Base-by-base conservation (phyloP, 2,329 filamentous ascomycete species). In the Metarhizium brunneum region DNA sequence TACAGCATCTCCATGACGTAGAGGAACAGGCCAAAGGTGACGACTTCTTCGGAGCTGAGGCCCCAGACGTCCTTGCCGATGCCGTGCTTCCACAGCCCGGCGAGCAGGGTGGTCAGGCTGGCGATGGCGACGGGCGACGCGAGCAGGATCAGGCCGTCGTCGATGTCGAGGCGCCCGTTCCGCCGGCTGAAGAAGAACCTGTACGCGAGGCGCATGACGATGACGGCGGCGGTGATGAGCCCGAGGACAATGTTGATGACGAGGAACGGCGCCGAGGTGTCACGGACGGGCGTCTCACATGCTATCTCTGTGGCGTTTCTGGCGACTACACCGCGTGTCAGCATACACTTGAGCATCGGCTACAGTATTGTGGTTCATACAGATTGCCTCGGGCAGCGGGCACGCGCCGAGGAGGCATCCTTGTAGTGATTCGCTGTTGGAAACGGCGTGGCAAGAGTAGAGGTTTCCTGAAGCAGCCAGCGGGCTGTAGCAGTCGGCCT, bases 1-100 rank as follows among this genome's bases (percentile, higher is more conserved):
- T 78, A 76, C 43, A 76, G 45, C 18, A 63, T 53, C 47, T 69
- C 67, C 58, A 66, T 66, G 56, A 66, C 61, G 59, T 71, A 77
- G 25, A 73, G 66, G 57, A 63, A 68, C n/a, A 67, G 63, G 2
- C 70, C 58, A 50, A 78, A 73, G 1, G 63, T 61, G 47, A 42
- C 35, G 5, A 52, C 5, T 48, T 47, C 40, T 2, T 47, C 47
- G 0, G 40, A 18, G 1, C 2, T 2, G 2, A 54, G 18, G 20
- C 8, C 38, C 53, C 53, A 54, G 6, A 54, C 38, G 16, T 45
- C 45, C 47, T n/a, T 50, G 18, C 53, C 53, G 7, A 50, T 13
- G 25, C 53, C 53, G 43, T 54, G 30, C 38, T 36, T 38, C 36
- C 53, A 43, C 7, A 54, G 18, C 6, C 53, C 53, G 29, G 32